Evolutionary conservation across 306 rosid species (phyloP).

Genomic region (Herpetospermum pedunculosum): DNA sequence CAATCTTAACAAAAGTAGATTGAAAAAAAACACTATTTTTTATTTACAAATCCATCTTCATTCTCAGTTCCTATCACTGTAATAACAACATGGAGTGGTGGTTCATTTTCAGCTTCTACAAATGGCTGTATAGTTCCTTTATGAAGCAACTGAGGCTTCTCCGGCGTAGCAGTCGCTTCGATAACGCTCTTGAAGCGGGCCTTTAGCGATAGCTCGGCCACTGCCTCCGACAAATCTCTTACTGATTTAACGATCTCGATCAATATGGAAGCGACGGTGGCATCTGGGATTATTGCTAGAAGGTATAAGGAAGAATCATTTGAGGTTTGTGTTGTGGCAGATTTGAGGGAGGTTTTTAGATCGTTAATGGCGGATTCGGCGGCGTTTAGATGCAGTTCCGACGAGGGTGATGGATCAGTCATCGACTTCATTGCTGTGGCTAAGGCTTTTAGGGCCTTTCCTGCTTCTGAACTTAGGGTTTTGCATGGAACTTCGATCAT

Average conservation of each 20-base stretch:
- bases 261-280: constrained; percentile 48
- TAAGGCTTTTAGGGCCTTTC: constrained; percentile 46
- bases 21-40: background rate
- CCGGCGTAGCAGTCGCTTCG: constrained; percentile 35
- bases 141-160: constrained; percentile 55
- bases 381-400: constrained; percentile 34
- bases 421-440: constrained; percentile 44
- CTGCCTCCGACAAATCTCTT: constrained; percentile 45
- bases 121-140: constrained; percentile 57
- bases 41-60: constrained; percentile 12
- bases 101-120: constrained; percentile 19
- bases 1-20: background rate
- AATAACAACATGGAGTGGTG: constrained; percentile 27
- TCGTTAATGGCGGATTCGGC: constrained; percentile 45
- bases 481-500: constrained; percentile 45
- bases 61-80: constrained; percentile 18
- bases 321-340: constrained; percentile 13
- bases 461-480: constrained; percentile 46
- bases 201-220: constrained; percentile 49
- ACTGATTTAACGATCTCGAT: constrained; percentile 51
- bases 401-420: constrained; percentile 38
- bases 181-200: constrained; percentile 44
- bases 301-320: constrained; percentile 19
- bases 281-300: constrained; percentile 39
- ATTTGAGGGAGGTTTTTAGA: constrained; percentile 37